phyloP scores from a whole-genome alignment of 2,329 filamentous ascomycete species.

The Chalara sp. region DNA sequence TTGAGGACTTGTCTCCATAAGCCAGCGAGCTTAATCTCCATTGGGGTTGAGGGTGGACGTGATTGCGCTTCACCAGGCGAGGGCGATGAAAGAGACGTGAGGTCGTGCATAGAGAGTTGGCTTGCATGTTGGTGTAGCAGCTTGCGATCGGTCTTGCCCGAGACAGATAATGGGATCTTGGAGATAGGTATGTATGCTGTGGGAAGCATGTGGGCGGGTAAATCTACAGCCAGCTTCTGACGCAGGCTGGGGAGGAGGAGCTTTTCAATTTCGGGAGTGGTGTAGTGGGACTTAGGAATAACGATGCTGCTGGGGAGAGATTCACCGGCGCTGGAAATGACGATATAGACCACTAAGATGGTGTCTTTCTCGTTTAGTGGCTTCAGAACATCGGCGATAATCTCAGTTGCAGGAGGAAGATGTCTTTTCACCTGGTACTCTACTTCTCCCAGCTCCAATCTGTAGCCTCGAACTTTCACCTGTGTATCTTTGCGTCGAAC shows the following conservation, averaged over 20 bases:
- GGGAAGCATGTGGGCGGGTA: slow-evolving; percentile 12
- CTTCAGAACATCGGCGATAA: too few species aligned
- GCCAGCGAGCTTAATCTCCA: not conserved
- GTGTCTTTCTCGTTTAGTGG: too few species aligned
- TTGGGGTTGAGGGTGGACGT: not conserved
- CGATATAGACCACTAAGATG: too few species aligned
- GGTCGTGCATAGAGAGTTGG: too few species aligned
- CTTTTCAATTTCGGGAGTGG: too few species aligned
- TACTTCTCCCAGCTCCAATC: slow-evolving; percentile 51
- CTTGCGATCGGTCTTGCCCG: slow-evolving; percentile 20
- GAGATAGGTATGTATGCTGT: slow-evolving; percentile 6
- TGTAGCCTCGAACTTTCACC: slow-evolving; percentile 58
- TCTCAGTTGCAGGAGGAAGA: too few species aligned
- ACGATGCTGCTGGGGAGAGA: too few species aligned
- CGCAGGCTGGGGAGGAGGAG: too few species aligned
- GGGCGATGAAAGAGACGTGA: not conserved
- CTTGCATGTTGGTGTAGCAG: not conserved
- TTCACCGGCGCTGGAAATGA: too few species aligned
- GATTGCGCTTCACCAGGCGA: not conserved
- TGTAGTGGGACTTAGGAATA: too few species aligned
- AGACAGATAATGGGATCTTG: slow-evolving; percentile 9
- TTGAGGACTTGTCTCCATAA: slow-evolving; percentile 36
- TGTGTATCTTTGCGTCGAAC: slow-evolving; percentile 58
- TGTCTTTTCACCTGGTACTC: slow-evolving; percentile 27
- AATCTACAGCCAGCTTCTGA: not conserved